phyloP scores from a whole-genome alignment of 2,329 filamentous ascomycete species.

The Aaosphaeria pasadenensis region DNA sequence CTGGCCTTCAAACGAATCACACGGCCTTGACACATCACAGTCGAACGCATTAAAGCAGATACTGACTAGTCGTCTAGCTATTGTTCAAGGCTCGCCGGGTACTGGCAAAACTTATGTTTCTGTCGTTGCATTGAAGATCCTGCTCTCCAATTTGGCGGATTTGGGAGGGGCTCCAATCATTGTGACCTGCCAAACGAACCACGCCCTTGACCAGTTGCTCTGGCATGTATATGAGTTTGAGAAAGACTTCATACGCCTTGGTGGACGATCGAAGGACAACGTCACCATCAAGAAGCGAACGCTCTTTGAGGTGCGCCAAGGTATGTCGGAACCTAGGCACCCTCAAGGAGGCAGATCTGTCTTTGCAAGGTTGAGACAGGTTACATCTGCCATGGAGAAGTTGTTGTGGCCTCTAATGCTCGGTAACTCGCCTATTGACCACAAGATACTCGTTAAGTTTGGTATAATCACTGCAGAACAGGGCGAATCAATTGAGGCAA shows the following conservation, averaged over 20 bases:
- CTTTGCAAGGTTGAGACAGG: slow-evolving; percentile 39
- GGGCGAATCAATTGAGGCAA: slow-evolving; percentile 57
- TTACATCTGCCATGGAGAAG: slow-evolving; percentile 17
- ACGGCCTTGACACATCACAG: slow-evolving; percentile 68
- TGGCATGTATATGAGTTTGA: slow-evolving; percentile 62
- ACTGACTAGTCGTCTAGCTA: slow-evolving; percentile 66
- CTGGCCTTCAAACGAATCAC: slow-evolving; percentile 51
- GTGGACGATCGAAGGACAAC: slow-evolving; percentile 65
- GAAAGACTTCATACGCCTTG: slow-evolving; percentile 62
- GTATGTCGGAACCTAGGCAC: slow-evolving; percentile 14
- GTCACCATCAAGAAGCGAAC: slow-evolving; percentile 63
- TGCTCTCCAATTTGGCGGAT: slow-evolving; percentile 60
- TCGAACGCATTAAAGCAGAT: slow-evolving; percentile 66
- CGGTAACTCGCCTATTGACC: slow-evolving; percentile 42
- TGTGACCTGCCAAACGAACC: slow-evolving; percentile 83
- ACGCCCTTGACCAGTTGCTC: slow-evolving; percentile 82
- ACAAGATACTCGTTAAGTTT: slow-evolving; percentile 52
- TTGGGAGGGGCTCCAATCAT: slow-evolving; percentile 67
- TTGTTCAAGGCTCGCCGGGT: slow-evolving; percentile 80
- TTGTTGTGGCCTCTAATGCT: slow-evolving; percentile 21
- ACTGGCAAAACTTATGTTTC: slow-evolving; percentile 82
- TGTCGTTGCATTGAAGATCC: slow-evolving; percentile 64
- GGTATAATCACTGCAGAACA: slow-evolving; percentile 63
- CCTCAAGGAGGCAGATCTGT: slow-evolving; percentile 42
- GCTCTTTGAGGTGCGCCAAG: slow-evolving; percentile 58